Evolutionary conservation across 176 grass and related monocot genomes (phyloP), one percentile per base, ranked within the genome.

Genomic region (Themeda triandra): DNA sequence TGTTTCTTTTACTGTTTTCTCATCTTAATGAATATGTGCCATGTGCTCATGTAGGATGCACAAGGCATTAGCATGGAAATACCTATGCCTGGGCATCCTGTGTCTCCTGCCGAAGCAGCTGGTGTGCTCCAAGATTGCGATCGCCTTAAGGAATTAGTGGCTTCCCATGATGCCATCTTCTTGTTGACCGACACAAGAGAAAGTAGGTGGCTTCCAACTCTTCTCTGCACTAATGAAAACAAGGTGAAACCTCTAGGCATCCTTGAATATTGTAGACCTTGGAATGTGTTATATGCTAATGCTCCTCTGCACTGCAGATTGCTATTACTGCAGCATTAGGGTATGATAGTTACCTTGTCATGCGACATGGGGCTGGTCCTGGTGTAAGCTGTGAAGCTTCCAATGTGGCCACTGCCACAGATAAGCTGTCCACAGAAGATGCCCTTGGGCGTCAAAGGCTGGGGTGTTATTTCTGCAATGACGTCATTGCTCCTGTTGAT

Each of bases 331-430:
- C 96, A 84, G 96, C 96, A 75, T 76, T 98, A 79, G 96, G 96
- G 32, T 98, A 95, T 78, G 96, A 98, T 85, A 95, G 93, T 90
- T 95, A 95, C 74, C 89, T 98, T 84, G 96, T 93, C 39, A 98
- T 95, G 96, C 87, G 93, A 54, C 93, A 98, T 87, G 96, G 96
- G 36, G 89, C 96, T 87, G 89, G 91, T 78, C 96, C 93, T 74
- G 75, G 83, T 68, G 42, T 46, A 82, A 89, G 12, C 30, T 68
- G 32, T 85, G 88, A 85, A 84, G 80, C 44, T 86, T 65, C 73
- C 23, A 21, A 44, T 86, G 73, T 78, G 46, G 46, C n/a, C 62
- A 74, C 77, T 84, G 53, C 73, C 25, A 63, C 10, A 44, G 71
- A 87, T 59, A 83, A 30, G 60, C 60, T 80, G 32, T 84, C 71